phyloP scores from a whole-genome alignment of 2,329 filamentous ascomycete species.

The Fonsecaea erecta region DNA sequence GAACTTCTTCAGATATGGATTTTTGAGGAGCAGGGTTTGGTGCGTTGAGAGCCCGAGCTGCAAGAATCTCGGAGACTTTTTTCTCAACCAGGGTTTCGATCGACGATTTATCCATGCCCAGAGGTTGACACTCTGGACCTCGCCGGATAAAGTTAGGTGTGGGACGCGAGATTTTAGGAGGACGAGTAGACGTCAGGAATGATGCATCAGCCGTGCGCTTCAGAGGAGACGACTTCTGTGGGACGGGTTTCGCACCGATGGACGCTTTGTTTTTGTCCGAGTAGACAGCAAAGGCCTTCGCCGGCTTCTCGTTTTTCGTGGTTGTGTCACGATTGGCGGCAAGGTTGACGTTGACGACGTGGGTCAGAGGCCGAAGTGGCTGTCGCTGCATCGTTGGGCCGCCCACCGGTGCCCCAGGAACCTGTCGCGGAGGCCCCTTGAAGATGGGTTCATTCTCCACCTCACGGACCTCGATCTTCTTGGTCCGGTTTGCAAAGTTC shows the following conservation, averaged over 20 bases:
- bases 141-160: conserved; percentile 38
- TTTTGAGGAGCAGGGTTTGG: conserved; percentile 49
- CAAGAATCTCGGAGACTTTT: conserved; percentile 87
- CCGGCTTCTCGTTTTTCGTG: conserved; percentile 68
- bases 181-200: conserved; percentile 44
- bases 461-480: conserved; percentile 93
- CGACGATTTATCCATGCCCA: conserved; percentile 61
- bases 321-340: conserved; percentile 57
- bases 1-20: conserved; percentile 74
- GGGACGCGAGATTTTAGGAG: conserved; percentile 50
- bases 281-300: conserved; percentile 86
- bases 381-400: conserved; percentile 64
- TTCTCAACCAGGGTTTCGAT: conserved; percentile 93
- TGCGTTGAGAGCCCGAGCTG: conserved; percentile 54
- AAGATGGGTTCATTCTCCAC: conserved; percentile 95
- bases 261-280: conserved; percentile 69
- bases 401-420: conserved; percentile 46
- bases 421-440: conserved; percentile 70
- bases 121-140: conserved; percentile 35
- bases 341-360: conserved; percentile 74
- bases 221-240: conserved; percentile 48
- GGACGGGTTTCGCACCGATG: conserved; percentile 31
- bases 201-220: conserved; percentile 45
- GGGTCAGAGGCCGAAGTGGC: conserved; percentile 76
- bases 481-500: conserved; percentile 92